These are phyloP conservation scores for Juglanconis sp. DNA, from an alignment of 2,329 filamentous ascomycete species.

Conservation along the genomic window DNA sequence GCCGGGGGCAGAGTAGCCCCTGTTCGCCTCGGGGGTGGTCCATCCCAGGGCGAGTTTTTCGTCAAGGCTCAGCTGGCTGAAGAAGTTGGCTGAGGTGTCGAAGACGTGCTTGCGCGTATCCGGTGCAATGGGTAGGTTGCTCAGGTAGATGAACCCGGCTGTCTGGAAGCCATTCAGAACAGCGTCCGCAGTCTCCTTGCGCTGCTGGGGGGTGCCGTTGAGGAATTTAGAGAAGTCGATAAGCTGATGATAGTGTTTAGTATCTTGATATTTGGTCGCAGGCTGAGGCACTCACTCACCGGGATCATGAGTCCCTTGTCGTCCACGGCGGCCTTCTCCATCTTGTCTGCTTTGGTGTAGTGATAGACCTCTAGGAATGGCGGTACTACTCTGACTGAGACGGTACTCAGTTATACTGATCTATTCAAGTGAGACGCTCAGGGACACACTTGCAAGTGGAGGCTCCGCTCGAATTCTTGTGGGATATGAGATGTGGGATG, in stretches of 20 bases:
- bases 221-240: conserved; percentile 78
- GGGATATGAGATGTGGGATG: neutral
- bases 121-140: conserved; percentile 69
- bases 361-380: neutral
- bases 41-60: conserved; percentile 67
- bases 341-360: conserved; percentile 15
- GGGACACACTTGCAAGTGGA: neutral
- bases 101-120: conserved; percentile 62
- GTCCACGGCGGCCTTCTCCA: conserved; percentile 32
- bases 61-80: conserved; percentile 53
- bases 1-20: conserved; percentile 68
- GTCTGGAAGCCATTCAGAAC: conserved; percentile 79
- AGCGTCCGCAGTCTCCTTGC: conserved; percentile 62
- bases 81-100: conserved; percentile 66
- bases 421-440: neutral
- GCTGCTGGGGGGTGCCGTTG: conserved; percentile 56
- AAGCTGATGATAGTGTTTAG: conserved; percentile 46
- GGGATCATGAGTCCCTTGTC: conserved; percentile 29
- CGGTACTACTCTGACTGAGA: neutral
- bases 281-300: conserved; percentile 15
- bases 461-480: neutral
- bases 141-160: conserved; percentile 86
- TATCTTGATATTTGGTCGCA: neutral
- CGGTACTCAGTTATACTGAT: neutral
- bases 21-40: conserved; percentile 70